A percentile compares a stretch with the other conserved stretches of the same genome.
Evolutionary conservation across 176 grass and related monocot species (phyloP).

Genomic region (Aegilops tauschii): DNA sequence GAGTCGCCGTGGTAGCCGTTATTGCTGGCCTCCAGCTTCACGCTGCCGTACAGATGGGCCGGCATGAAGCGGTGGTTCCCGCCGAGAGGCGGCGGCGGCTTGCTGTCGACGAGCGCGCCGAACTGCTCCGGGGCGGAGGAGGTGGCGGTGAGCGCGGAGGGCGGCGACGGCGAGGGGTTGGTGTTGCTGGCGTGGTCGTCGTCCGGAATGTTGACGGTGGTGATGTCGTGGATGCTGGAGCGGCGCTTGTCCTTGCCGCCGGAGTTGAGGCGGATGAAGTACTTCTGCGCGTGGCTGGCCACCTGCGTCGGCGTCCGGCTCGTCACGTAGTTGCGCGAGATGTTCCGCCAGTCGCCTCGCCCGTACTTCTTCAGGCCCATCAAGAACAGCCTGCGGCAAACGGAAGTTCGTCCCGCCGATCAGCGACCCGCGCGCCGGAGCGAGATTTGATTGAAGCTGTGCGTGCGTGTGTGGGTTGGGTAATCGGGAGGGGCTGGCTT

Average conservation of each 20-base stretch:
- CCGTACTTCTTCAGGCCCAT: conserved; percentile 93
- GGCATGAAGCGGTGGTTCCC: conserved; percentile 46
- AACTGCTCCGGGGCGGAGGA: conserved; percentile 45
- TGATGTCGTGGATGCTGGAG: conserved; percentile 99
- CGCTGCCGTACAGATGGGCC: conserved; percentile 41
- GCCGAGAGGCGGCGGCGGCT: conserved; percentile 32
- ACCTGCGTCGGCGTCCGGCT: conserved; percentile 93
- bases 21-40: conserved; percentile 51
- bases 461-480: not conserved
- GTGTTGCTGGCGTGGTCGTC: conserved; percentile 5
- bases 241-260: conserved; percentile 97
- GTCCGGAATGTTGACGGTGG: conserved; percentile 85
- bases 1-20: conserved; percentile 26
- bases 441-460: no score
- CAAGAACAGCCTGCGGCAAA: conserved; percentile 53
- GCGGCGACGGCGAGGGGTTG: conserved; percentile 53
- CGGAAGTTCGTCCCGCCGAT: no score
- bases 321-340: conserved; percentile 93
- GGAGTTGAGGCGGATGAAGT: conserved; percentile 96
- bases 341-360: conserved; percentile 95
- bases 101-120: conserved; percentile 51
- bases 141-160: conserved; percentile 45
- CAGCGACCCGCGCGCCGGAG: no score
- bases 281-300: conserved; percentile 98
- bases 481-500: not conserved